Base-by-base conservation (phyloP, 2,329 filamentous ascomycete species). In the Ophiostoma populinum region DNA sequence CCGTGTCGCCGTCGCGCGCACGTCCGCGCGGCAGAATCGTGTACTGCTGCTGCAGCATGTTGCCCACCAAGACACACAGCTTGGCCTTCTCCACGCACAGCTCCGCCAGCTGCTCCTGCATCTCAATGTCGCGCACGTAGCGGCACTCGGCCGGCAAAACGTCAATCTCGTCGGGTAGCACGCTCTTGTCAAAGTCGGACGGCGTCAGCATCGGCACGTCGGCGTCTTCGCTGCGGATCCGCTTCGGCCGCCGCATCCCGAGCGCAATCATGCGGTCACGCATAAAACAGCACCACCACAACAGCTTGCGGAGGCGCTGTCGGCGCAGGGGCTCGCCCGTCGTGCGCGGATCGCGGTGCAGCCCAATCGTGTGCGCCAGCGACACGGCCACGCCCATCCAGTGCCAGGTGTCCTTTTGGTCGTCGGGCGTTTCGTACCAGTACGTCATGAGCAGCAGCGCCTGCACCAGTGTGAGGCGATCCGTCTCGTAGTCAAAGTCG, bases 231-330 rank as follows among this genome's bases (percentile, higher is more conserved):
- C 85, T 77, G 62, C 92, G 92, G 55, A 94, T 92, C 35, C 86
- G 69, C 25, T 85, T 93, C 5, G 86, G 86, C 36, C 87, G 73
- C 38, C 87, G 73, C 86, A 94, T 94, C 37, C 87, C 87, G 10
- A 95, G 62, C 2, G 87, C 87, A 43, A 94, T 85, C 27, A 94
- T 66, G 32, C 86, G 79, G 55, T 95, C 87, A 36, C 86, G 77
- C 73, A 93, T 93, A 50, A 92, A 93, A 43, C 82, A 92, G 21
- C 81, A 92, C 87, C 87, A 95, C 87, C 87, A 95, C 46, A 94
- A 90, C 35, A 86, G 70, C 58, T 92, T 93, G 80, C 86, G 92
- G 34, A 94, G 61, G 48, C 75, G 81, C 50, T 85, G 80, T 48
- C 80, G 78, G 35, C 70, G 65, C 3, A 60, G 55, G 25, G 79